phyloP scores from a whole-genome alignment of 495 filamentous ascomycete species.

The Neurospora sp. region DNA sequence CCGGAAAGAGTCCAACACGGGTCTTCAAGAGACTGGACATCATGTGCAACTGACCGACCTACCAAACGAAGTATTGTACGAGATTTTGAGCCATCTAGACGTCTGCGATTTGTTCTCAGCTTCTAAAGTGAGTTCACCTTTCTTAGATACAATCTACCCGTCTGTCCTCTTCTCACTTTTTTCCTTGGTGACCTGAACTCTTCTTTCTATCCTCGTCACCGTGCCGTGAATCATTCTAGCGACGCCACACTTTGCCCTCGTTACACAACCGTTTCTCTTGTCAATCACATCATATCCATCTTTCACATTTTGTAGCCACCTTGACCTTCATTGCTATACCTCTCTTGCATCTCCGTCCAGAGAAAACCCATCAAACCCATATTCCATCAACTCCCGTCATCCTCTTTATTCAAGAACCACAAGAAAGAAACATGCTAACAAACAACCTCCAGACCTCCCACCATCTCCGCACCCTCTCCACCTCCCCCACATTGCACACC shows the following conservation, averaged over 20 bases:
- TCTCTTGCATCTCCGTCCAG: background rate
- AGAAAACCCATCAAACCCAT: background rate
- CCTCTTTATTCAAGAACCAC: background rate
- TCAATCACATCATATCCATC: background rate
- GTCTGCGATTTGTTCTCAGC: slow-evolving; percentile 46
- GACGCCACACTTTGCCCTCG: background rate
- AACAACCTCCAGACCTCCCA: slow-evolving; percentile 38
- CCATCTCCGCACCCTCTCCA: slow-evolving; percentile 42
- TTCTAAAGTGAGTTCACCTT: slow-evolving; percentile 38
- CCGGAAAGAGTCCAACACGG: background rate
- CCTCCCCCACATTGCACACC: slow-evolving; percentile 45
- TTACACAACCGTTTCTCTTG: background rate
- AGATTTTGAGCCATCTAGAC: slow-evolving; percentile 45
- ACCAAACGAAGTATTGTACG: slow-evolving; percentile 47
- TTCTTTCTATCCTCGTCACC: slow-evolving; percentile 7
- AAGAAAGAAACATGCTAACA: background rate
- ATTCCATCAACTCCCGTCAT: background rate
- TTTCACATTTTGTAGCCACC: background rate
- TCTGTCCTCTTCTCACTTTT: background rate
- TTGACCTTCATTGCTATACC: background rate
- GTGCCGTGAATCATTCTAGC: background rate
- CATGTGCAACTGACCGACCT: slow-evolving; percentile 21
- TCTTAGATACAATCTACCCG: slow-evolving; percentile 1
- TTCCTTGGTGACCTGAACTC: background rate
- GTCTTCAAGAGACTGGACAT: background rate